Evolutionary conservation across 768 basidiomycete genomes (phyloP), one percentile per base, ranked within the genome.

Genomic region (Termitomyces bulborhizus): DNA sequence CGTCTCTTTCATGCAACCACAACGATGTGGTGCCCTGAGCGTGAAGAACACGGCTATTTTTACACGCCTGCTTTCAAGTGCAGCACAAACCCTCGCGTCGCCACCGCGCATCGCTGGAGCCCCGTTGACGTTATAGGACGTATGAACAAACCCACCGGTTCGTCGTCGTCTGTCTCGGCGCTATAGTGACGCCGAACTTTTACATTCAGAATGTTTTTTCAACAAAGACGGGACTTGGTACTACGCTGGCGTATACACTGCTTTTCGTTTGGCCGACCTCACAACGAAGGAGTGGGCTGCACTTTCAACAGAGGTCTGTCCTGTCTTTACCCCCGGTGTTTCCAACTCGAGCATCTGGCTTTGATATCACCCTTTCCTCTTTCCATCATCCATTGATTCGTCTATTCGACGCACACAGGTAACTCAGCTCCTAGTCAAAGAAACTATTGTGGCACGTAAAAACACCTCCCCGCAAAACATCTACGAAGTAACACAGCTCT

Each of bases 211-310:
- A 64, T 91, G 87, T 59, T 91, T 91, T 68, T 91, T 83, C 61
- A 86, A 84, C 68, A 89, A 84, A 66, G 86, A 89, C 53, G 86
- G 85, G 7, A 80, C 81, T 56, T 91, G 87, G 86, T 91, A 90
- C 65, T 91, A 91, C 57, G 88, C 89, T 12, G 89, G 89, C n/a
- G 76, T 81, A 3, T 91, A 91, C 69, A 81, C 77, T 52, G 79
- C 79, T 1, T 82, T 91, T 65, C 71, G 75, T 51, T 75, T 91
- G 47, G 83, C 82, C 27, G 81, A 87, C 54, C 71, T 91, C 13
- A 81, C 82, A 0, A 69, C 74, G 7, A 81, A 81, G 53, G 89
- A 91, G 65, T 91, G 86, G 83, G 79, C 78, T 29, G 77, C 77
- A 42, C 75, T 91, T 32, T 79, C 84, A 31, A 65, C 67, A 31